A percentile compares a stretch with the other conserved stretches of the same genome.
phyloP scores from a whole-genome alignment of 2,329 filamentous ascomycete genomes.

The Didymella keratinophila region DNA sequence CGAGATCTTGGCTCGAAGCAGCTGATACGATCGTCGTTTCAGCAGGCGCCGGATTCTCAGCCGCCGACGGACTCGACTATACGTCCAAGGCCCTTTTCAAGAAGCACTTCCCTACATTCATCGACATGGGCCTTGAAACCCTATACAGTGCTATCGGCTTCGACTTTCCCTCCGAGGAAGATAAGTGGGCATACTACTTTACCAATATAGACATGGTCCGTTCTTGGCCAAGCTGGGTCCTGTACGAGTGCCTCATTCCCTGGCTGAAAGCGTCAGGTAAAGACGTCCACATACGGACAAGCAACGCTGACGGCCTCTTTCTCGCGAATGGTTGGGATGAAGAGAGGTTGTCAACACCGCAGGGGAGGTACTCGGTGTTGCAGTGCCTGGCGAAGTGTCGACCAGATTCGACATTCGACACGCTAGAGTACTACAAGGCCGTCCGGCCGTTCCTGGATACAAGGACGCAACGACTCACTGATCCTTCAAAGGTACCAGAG shows the following conservation, averaged over 20 bases:
- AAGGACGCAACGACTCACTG: constrained; percentile 29
- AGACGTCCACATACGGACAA: constrained; percentile 41
- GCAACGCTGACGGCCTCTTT: constrained; percentile 48
- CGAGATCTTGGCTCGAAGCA: constrained; percentile 35
- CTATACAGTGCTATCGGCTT: constrained; percentile 50
- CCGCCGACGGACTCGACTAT: constrained; percentile 47
- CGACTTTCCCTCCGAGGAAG: constrained; percentile 38
- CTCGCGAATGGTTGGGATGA: constrained; percentile 36
- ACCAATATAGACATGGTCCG: constrained; percentile 40
- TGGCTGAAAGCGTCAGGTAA: constrained; percentile 26
- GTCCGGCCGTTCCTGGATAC: constrained; percentile 33
- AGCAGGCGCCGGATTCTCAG: constrained; percentile 48
- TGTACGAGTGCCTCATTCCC: constrained; percentile 28
- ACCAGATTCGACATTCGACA: constrained; percentile 36
- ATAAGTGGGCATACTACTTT: constrained; percentile 49
- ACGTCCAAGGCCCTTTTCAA: constrained; percentile 43
- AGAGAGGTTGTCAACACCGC: constrained; percentile 40
- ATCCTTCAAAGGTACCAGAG: constrained; percentile 30
- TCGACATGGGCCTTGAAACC: constrained; percentile 36
- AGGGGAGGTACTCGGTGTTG: constrained; percentile 42
- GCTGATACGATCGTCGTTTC: constrained; percentile 40
- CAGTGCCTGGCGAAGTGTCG: constrained; percentile 44
- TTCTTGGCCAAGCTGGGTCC: constrained; percentile 35
- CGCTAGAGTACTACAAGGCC: constrained; percentile 29
- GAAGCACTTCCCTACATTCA: constrained; percentile 42